Base-by-base conservation (phyloP, 2,329 filamentous ascomycete genomes). In the Cladophialophora exuberans region DNA sequence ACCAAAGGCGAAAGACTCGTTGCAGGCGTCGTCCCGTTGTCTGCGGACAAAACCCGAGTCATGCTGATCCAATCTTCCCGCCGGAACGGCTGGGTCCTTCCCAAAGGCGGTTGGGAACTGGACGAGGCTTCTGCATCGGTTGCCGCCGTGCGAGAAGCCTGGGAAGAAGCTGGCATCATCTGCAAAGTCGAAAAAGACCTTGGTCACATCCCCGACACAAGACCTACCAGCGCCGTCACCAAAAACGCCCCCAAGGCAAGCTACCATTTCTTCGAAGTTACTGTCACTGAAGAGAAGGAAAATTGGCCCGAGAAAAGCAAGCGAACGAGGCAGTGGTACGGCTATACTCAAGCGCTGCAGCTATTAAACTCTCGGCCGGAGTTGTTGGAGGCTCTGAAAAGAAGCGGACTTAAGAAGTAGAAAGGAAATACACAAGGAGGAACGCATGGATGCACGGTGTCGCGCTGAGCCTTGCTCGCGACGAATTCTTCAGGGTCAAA, bases 301-400 rank as follows among this genome's bases (percentile, higher is more conserved):
- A 84, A 92, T 55, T 99, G 94, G 94, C 94, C 94, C 1, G 94
- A 99, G 78, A 88, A 83, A 77, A 85, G 96, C 73, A 97, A 97
- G 80, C 83, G 94, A 67, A 87, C 87, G 71, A 85, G 94, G 57
- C 84, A 88, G 70, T 99, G 94, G 94, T 90, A 96, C 72, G 87
- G 85, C 47, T 97, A 90, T 70, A 75, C 81, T 46, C 84, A 95
- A 72, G 94, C 94, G n/a, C 84, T 83, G 62, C 84, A 89, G 63
- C 85, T 86, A 44, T 77, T 99, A 66, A 81, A 84, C 63, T 82
- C 83, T 58, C 83, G 94, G 54, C 93, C 93, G 1, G 94, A 97
- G 79, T 79, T 99, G 56, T 78, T 93, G 62, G 89, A 96, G 71
- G 94, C 94, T 25, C 79, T 99, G 59, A 87, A 89, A 68, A 82